Percentiles rank a stretch among this genome's conserved stretches.
Conservation (phyloP, 2,329 filamentous ascomycete species). For the Xylaria sp. region DNA sequence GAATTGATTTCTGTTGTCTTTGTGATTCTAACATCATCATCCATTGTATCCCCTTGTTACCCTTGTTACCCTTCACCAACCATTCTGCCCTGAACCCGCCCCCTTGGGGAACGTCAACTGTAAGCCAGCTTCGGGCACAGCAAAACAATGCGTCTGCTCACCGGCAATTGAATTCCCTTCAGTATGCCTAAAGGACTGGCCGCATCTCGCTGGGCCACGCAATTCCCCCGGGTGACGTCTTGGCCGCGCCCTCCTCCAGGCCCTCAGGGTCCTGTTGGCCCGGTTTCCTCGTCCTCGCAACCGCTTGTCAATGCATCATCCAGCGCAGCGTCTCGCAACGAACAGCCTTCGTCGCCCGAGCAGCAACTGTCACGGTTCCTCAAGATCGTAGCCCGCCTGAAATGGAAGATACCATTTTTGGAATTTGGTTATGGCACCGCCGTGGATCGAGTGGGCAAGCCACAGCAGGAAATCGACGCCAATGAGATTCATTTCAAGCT, state of each 20-base stretch:
- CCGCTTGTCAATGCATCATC: slow-evolving; percentile 7
- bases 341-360: slow-evolving; percentile 27
- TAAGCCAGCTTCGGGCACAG: too few species aligned
- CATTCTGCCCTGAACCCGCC: background rate
- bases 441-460: slow-evolving; percentile 46
- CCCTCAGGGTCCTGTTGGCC: background rate
- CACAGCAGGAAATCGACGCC: slow-evolving; percentile 38
- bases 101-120: background rate
- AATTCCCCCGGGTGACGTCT: slow-evolving; percentile 13
- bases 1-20: background rate
- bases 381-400: slow-evolving; percentile 64
- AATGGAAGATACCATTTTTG: slow-evolving; percentile 68
- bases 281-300: background rate
- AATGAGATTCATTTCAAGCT: slow-evolving; percentile 74
- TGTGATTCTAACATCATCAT: background rate
- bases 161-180: background rate
- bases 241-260: slow-evolving; percentile 21
- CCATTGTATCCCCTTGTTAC: background rate
- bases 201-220: slow-evolving; percentile 35
- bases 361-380: slow-evolving; percentile 61
- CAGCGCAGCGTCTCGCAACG: slow-evolving; percentile 2
- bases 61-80: background rate
- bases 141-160: background rate
- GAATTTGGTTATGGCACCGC: slow-evolving; percentile 62
- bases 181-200: slow-evolving; percentile 24